Percentiles rank a stretch among this genome's conserved stretches.
Conservation (phyloP, 805 yeast species). For the Candida sonorensis region DNA sequence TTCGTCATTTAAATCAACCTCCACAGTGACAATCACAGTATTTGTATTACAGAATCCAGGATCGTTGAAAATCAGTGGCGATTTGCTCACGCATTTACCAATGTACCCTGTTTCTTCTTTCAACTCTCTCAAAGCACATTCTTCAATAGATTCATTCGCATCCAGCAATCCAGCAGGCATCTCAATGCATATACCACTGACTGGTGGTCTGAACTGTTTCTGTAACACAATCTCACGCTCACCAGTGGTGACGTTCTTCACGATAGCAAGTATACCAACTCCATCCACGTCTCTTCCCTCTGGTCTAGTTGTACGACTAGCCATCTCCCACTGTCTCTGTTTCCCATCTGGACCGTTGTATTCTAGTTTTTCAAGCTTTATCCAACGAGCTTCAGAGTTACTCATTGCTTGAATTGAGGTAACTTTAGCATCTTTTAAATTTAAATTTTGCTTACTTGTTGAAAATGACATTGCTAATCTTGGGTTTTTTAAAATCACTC, state of each 20-base stretch:
- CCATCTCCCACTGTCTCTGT: constrained; percentile 84
- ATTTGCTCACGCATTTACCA: constrained; percentile 44
- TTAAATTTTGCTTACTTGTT: constrained; percentile 5
- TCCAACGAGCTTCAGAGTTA: constrained; percentile 53
- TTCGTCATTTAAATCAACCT: constrained; percentile 61
- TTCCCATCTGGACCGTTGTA: constrained; percentile 70
- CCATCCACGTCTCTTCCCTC: constrained; percentile 68
- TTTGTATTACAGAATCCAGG: constrained; percentile 85
- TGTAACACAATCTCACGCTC: constrained; percentile 50
- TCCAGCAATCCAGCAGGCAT: constrained; percentile 95
- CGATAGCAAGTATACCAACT: constrained; percentile 78
- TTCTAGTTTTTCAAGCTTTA: constrained; percentile 55
- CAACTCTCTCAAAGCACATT: constrained; percentile 82
- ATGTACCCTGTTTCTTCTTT: constrained; percentile 90
- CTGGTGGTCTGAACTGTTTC: constrained; percentile 92
- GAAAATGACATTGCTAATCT: constrained; percentile 3
- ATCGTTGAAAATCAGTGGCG: constrained; percentile 37
- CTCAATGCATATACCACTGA: constrained; percentile 81
- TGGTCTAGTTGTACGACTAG: constrained; percentile 70
- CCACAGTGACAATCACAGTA: constrained; percentile 68
- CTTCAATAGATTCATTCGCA: constrained; percentile 66
- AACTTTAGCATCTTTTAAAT: constrained; percentile 25
- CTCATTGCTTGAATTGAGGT: constrained; percentile 25
- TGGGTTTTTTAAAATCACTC: no score
- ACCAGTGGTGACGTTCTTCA: constrained; percentile 36